These are phyloP conservation scores for Sclerotinia sclerotiorum DNA, from an alignment of 2,329 filamentous ascomycete genomes.

Conservation along the genomic window DNA sequence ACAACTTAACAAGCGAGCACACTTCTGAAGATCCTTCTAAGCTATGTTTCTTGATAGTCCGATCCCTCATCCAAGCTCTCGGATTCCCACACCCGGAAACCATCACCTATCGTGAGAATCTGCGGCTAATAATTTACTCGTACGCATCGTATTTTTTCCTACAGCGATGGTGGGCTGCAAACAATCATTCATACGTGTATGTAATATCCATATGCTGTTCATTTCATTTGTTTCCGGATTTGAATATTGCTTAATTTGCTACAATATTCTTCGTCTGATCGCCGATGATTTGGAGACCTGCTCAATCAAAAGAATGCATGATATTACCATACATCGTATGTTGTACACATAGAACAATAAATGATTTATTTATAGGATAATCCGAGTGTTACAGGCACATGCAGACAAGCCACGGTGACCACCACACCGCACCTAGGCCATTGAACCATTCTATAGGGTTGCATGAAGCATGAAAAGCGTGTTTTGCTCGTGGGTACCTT, in stretches of 20 bases:
- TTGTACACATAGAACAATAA: conserved; percentile 9
- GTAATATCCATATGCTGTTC: not conserved
- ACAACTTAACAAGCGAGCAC: conserved; percentile 17
- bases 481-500: conserved; percentile 21
- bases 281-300: conserved; percentile 20
- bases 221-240: not conserved
- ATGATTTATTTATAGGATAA: conserved; percentile 13
- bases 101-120: not conserved
- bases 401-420: conserved; percentile 18
- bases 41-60: conserved; percentile 13
- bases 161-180: not conserved
- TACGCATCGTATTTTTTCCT: conserved; percentile 13
- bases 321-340: conserved; percentile 14
- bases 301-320: conserved; percentile 21
- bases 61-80: conserved; percentile 25
- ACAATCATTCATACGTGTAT: not conserved
- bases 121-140: not conserved
- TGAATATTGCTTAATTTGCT: not conserved
- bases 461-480: conserved; percentile 24
- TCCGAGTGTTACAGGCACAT: conserved; percentile 11
- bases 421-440: conserved; percentile 19
- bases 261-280: conserved; percentile 19
- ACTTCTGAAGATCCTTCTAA: conserved; percentile 14
- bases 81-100: conserved; percentile 19
- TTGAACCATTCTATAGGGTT: conserved; percentile 18